Conservation (phyloP, 768 basidiomycete species). For the Galerina sulciceps region DNA sequence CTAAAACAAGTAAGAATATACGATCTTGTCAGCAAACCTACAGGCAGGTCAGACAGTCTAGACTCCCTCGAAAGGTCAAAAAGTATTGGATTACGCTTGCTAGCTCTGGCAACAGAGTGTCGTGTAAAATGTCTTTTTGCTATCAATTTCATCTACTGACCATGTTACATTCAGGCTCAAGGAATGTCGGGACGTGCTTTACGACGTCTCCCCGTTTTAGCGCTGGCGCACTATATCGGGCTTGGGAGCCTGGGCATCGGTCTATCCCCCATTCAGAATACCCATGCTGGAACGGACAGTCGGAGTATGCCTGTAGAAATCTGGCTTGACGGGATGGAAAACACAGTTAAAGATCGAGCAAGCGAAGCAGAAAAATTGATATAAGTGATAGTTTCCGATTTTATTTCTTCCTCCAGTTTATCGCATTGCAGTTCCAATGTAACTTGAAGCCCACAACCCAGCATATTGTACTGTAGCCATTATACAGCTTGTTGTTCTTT, state of each 20-base stretch:
- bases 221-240: slow-evolving; percentile 83
- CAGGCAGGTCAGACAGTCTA: slow-evolving; percentile 10
- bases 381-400: neutral
- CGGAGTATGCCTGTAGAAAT: slow-evolving; percentile 51
- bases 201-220: slow-evolving; percentile 91
- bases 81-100: slow-evolving; percentile 58
- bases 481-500: neutral
- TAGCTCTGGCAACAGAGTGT: slow-evolving; percentile 76
- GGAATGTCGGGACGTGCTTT: slow-evolving; percentile 93
- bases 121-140: slow-evolving; percentile 50
- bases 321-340: slow-evolving; percentile 89
- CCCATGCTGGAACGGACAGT: slow-evolving; percentile 10
- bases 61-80: slow-evolving; percentile 55
- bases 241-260: slow-evolving; percentile 38
- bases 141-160: neutral
- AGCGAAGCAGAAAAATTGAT: slow-evolving; percentile 54
- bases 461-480: neutral
- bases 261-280: neutral
- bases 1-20: slow-evolving; percentile 65
- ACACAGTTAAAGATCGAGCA: slow-evolving; percentile 64
- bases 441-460: neutral
- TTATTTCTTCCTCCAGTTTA: neutral
- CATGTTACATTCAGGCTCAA: slow-evolving; percentile 51
- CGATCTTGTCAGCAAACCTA: slow-evolving; percentile 44
- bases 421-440: neutral